Base-by-base conservation (phyloP, 352 stramenopile genomes). In the Globisporangium parvum region DNA sequence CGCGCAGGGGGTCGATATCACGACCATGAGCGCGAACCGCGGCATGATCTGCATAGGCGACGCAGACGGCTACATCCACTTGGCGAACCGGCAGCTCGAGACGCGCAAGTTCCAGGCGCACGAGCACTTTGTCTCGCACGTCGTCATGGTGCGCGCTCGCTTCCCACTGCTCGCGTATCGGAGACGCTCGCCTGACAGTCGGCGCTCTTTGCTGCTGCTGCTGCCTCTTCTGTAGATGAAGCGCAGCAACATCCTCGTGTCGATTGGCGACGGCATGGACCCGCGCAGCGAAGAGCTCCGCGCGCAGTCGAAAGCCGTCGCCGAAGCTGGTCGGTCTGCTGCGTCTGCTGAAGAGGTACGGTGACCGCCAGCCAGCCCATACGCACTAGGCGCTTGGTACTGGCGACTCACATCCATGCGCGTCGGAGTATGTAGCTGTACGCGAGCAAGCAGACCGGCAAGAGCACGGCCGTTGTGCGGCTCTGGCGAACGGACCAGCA, bases 401-500 rank as follows among this genome's bases (percentile, higher is more conserved):
- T 14, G 49, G 55, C 24, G 20, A 51, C 14, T 15, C 17, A 18
- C 18, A 11, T 12, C n/a, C n/a, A n/a, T n/a, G n/a, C n/a, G 8
- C 8, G 9, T 18, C 57, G 21, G 39, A 33, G 49, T 33, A 24
- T 51, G 53, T 37, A 90, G 73, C 70, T 91, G 58, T 92, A 86
- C 53, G 69, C 77, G 53, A 66, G 70, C 47, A 86, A 87, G 55
- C 74, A 71, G 37, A 70, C 75, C n/a, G 75, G 75, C 6, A 82
- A 87, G 39, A 85, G 55, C 51, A 91, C 80, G 15, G 85, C 85
- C 3, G 66, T 92, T 23, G 83, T 92, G 53, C 85, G 85, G 31
- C 80, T 95, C 53, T 95, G 85, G 85, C 81, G 85, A n/a, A 95
- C 81, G 47, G 85, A 95, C 62, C 83, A 91, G 60, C 85, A 95